These are phyloP conservation scores for Thelonectria olida DNA, from an alignment of 2,329 filamentous ascomycete species.

Conservation along the genomic window DNA sequence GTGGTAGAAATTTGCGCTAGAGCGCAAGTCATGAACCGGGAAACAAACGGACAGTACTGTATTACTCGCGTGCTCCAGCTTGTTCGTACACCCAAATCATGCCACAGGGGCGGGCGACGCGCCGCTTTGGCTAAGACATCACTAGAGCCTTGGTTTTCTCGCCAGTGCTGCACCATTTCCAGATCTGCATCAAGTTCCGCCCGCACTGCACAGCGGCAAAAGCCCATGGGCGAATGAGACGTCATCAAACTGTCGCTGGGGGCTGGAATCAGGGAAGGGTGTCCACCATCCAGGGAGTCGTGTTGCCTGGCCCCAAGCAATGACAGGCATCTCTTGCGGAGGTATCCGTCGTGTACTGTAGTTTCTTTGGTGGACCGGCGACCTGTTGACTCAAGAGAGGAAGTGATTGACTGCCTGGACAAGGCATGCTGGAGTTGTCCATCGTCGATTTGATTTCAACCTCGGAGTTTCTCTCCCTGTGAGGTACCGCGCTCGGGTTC, in stretches of 20 bases:
- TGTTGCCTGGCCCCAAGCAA: background rate
- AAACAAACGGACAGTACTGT: too few species aligned
- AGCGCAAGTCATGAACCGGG: too few species aligned
- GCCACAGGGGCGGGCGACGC: conserved; percentile 10
- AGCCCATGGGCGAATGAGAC: conserved; percentile 7
- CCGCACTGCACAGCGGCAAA: background rate
- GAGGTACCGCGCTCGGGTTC: background rate
- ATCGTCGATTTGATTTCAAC: conserved; percentile 7
- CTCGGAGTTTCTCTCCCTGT: background rate
- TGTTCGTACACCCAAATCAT: background rate
- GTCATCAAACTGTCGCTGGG: conserved; percentile 7
- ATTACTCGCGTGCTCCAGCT: too few species aligned
- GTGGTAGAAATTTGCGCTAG: too few species aligned
- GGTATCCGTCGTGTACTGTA: background rate
- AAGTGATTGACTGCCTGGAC: background rate
- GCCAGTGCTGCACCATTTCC: conserved; percentile 21
- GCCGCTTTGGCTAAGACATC: conserved; percentile 4
- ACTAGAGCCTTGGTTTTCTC: conserved; percentile 26
- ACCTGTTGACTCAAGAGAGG: background rate
- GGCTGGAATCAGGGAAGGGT: background rate
- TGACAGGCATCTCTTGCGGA: background rate
- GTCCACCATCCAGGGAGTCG: too few species aligned
- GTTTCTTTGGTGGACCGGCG: background rate
- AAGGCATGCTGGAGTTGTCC: background rate
- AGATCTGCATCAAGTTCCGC: conserved; percentile 7